These are phyloP conservation scores for Stemphylium beticola DNA, from an alignment of 2,329 filamentous ascomycete genomes.

Conservation along the genomic window DNA sequence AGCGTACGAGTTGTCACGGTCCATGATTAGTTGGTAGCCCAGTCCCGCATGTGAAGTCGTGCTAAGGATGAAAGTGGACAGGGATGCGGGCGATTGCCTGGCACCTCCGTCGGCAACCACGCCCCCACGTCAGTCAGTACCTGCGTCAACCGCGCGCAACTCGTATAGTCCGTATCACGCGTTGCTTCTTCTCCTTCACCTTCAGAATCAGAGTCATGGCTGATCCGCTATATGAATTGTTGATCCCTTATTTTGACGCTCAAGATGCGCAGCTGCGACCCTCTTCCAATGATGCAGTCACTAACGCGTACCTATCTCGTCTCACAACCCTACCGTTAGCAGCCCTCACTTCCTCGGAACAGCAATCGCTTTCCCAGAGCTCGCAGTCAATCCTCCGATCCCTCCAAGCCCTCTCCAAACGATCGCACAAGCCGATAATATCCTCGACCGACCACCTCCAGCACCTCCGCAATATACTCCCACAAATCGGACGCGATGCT, in stretches of 20 bases:
- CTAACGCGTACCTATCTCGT: constrained; percentile 74
- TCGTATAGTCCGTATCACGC: no score
- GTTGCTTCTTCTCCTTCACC: no score
- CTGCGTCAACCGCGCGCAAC: no score
- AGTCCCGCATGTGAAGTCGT: constrained; percentile 7
- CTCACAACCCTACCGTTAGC: constrained; percentile 78
- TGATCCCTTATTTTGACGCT: constrained; percentile 66
- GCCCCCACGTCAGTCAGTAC: no score
- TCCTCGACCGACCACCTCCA: constrained; percentile 78
- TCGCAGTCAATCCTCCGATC: constrained; percentile 82
- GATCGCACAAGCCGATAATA: constrained; percentile 85
- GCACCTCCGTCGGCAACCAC: constrained; percentile 2
- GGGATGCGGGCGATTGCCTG: constrained; percentile 1
- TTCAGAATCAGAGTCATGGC: constrained; percentile 25
- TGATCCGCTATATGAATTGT: constrained; percentile 77
- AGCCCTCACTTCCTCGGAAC: constrained; percentile 75
- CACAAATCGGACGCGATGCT: constrained; percentile 69
- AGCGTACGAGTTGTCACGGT: constrained; percentile 3
- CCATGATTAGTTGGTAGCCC: constrained; percentile 6
- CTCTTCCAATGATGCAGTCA: constrained; percentile 57
- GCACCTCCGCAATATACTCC: constrained; percentile 75
- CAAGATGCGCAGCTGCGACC: constrained; percentile 48
- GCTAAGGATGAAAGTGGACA: neutral
- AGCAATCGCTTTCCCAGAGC: constrained; percentile 77
- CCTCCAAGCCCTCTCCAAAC: constrained; percentile 85